Percentiles rank a stretch among this genome's conserved stretches.
Evolutionary conservation across 1,284 basidiomycete species (phyloP).

Genomic region (Trametes hirsuta): DNA sequence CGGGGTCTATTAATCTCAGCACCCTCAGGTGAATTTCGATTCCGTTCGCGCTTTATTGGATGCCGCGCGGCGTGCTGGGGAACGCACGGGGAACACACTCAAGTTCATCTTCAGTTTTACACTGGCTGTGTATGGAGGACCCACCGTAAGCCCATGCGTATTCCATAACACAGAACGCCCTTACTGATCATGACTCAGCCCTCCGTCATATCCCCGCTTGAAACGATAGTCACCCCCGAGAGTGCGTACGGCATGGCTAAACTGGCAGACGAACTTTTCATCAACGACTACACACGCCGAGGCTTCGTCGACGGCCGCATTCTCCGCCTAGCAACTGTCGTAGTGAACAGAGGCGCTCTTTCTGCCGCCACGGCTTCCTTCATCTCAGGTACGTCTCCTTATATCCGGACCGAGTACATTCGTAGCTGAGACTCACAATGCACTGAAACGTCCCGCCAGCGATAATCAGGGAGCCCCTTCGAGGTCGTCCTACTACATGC

Average conservation of each 20-base stretch:
- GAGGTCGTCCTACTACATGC: constrained; percentile 53
- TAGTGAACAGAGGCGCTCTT: constrained; percentile 60
- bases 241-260: constrained; percentile 64
- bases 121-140: constrained; percentile 69
- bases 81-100: constrained; percentile 37
- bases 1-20: no score
- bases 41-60: constrained; percentile 58
- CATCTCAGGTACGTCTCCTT: constrained; percentile 46
- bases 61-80: constrained; percentile 45
- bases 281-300: constrained; percentile 67
- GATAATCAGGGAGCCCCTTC: constrained; percentile 65
- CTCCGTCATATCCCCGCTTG: constrained; percentile 45
- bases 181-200: constrained; percentile 35
- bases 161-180: no score
- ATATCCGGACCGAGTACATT: neutral
- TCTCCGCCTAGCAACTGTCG: constrained; percentile 64
- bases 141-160: constrained; percentile 41
- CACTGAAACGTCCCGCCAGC: constrained; percentile 33
- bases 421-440: no score
- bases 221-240: constrained; percentile 59
- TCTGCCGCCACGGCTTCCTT: constrained; percentile 62
- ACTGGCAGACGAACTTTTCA: constrained; percentile 59
- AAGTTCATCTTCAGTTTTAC: constrained; percentile 66
- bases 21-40: constrained; percentile 58
- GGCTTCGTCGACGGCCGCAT: constrained; percentile 65